phyloP scores from a whole-genome alignment of 106 monocot genomes.

The Dendrobium chrysotoxum region DNA sequence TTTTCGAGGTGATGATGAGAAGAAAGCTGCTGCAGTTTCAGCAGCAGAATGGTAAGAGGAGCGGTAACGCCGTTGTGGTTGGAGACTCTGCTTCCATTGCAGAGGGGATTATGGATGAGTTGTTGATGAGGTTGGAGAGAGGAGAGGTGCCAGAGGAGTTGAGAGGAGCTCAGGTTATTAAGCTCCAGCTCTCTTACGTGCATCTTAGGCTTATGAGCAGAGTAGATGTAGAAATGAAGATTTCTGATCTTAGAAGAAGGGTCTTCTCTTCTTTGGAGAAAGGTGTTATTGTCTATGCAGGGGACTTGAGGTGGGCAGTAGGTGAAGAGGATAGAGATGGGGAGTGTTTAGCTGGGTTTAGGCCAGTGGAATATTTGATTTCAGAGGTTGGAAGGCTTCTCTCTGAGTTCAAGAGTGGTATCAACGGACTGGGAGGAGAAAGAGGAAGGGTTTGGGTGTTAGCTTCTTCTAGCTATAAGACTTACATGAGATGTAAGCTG shows the following conservation, averaged over 20 bases:
- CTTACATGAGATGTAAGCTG: constrained; percentile 75
- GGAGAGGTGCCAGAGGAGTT: constrained; percentile 76
- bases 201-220: constrained; percentile 61
- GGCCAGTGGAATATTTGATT: constrained; percentile 43
- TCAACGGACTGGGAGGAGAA: constrained; percentile 4
- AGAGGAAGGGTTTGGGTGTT: constrained; percentile 56
- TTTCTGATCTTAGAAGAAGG: constrained; percentile 59
- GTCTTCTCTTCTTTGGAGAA: constrained; percentile 21
- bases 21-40: constrained; percentile 28
- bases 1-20: constrained; percentile 52
- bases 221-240: constrained; percentile 48
- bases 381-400: constrained; percentile 56
- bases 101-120: constrained; percentile 53
- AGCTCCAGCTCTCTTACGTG: constrained; percentile 48
- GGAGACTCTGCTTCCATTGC: constrained; percentile 62
- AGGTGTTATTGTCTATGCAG: constrained; percentile 38
- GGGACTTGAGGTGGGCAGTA: constrained; percentile 72
- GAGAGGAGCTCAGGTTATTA: constrained; percentile 45
- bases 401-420: constrained; percentile 27
- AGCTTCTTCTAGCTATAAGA: constrained; percentile 74
- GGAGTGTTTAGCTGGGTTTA: constrained; percentile 13
- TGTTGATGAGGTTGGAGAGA: constrained; percentile 54
- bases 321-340: constrained; percentile 28
- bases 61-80: constrained; percentile 45
- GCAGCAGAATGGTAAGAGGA: constrained; percentile 40